Evolutionary conservation across 805 yeast genomes (phyloP), one percentile per base, ranked within the genome.

Genomic region (Alloascoidea hylecoeti): DNA sequence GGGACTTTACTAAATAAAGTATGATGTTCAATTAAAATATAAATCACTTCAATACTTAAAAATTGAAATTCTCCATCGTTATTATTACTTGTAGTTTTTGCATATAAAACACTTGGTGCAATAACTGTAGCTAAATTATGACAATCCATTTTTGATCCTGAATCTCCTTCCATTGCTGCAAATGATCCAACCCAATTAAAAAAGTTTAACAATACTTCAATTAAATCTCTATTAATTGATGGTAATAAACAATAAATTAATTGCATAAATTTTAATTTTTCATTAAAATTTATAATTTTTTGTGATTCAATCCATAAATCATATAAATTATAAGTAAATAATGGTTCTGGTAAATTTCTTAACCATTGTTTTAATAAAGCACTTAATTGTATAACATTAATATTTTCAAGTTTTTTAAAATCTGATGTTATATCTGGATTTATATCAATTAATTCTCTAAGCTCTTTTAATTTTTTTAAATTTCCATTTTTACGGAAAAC

Each of bases 401-500:
- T 96, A 38, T 62, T 67, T 16, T 38, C 44, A 3, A 49, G 39
- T 15, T 48, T 51, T 16, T 75, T 66, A 28, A 86, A 67, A 47
- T 77, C 76, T 0, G 94, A 92, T 5, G 77, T 68, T 40, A 65
- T 71, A 16, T 74, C 68, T 1, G 96, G 95, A 46, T 70, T 66
- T 35, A 68, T 63, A 57, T 92, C 92, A 45, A 89, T 78, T 36
- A 64, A 68, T 39, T 75, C 84, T 0, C 85, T 71, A 41, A 88
- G 60, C 46, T 78, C 82, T 47, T 79, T 73, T 37, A 89, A 63
- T 35, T 82, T 70, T 48, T 86, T 75, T 51, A 92, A 88, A 53
- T 92, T 92, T 50, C 99, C 99, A 53, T 92, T 92, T 52, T 88
- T 80, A 49, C 99, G 73, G 68, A 92, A 92, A 3, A 92, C 79